Percentiles rank a stretch among this genome's conserved stretches.
Evolutionary conservation across 2,329 filamentous ascomycete species (phyloP).

Genomic region (Venturia effusa): DNA sequence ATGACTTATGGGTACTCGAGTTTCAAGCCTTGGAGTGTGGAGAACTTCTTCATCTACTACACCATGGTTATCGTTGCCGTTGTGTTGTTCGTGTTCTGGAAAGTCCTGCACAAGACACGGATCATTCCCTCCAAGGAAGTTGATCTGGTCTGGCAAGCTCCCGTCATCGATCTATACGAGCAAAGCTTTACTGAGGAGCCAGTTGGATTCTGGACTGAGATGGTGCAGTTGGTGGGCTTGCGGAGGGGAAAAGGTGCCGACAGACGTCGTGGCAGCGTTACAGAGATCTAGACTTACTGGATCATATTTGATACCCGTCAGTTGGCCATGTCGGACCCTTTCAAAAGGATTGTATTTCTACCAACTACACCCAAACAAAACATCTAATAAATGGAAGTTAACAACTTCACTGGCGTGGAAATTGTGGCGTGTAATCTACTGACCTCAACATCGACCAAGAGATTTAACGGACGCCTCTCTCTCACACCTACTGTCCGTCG

Average conservation of each 20-base stretch:
- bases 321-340: no score
- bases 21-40: conserved; percentile 11
- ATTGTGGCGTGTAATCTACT: no score
- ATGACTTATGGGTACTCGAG: conserved; percentile 10
- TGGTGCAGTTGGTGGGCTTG: conserved; percentile 35
- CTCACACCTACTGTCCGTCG: no score
- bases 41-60: conserved; percentile 12
- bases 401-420: no score
- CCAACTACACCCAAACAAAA: not conserved
- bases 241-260: conserved; percentile 8
- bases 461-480: no score
- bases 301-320: no score
- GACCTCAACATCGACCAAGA: no score
- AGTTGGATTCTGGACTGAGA: conserved; percentile 46
- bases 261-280: conserved; percentile 1
- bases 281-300: not conserved
- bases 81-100: conserved; percentile 49
- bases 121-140: conserved; percentile 43
- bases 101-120: conserved; percentile 49
- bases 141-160: conserved; percentile 51
- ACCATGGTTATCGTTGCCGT: conserved; percentile 46
- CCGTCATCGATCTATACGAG: conserved; percentile 48
- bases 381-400: no score
- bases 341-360: no score
- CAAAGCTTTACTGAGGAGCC: conserved; percentile 38